Evolutionary conservation across 2,329 filamentous ascomycete species (phyloP).

Genomic region (Alternaria incomplexa): DNA sequence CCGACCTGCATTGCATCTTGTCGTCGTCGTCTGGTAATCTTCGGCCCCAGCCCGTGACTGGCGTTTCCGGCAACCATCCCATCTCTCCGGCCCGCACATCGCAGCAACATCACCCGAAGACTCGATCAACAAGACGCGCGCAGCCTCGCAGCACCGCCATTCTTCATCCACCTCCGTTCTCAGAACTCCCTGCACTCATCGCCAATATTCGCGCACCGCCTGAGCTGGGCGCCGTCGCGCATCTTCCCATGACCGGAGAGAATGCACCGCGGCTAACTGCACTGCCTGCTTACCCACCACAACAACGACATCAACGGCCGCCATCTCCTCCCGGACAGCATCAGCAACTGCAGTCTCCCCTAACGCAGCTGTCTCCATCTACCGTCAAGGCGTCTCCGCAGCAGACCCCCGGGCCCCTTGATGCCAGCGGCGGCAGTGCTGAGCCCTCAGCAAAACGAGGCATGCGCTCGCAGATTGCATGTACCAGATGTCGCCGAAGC

Average conservation of each 20-base stretch:
- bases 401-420: slow-evolving; percentile 31
- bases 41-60: slow-evolving; percentile 4
- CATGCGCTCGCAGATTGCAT: slow-evolving; percentile 82
- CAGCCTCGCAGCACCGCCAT: neutral
- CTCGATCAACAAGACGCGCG: neutral
- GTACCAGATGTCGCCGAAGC: slow-evolving; percentile 74
- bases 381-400: slow-evolving; percentile 40
- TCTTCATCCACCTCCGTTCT: neutral
- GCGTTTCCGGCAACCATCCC: neutral
- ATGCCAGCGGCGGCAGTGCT: slow-evolving; percentile 23
- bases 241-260: slow-evolving; percentile 25
- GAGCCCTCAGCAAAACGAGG: slow-evolving; percentile 36
- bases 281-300: slow-evolving; percentile 16
- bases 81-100: slow-evolving; percentile 8
- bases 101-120: slow-evolving; percentile 4
- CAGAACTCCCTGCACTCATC: slow-evolving; percentile 7
- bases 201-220: slow-evolving; percentile 40
- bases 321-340: slow-evolving; percentile 25
- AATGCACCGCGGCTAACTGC: slow-evolving; percentile 31
- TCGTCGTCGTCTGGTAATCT: slow-evolving; percentile 1
- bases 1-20: neutral
- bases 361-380: slow-evolving; percentile 34
- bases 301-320: slow-evolving; percentile 23
- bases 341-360: slow-evolving; percentile 27
- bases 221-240: slow-evolving; percentile 32